Evolutionary conservation across 495 filamentous ascomycete genomes (phyloP), one percentile per base, ranked within the genome.

Genomic region (Penicillium parvum): DNA sequence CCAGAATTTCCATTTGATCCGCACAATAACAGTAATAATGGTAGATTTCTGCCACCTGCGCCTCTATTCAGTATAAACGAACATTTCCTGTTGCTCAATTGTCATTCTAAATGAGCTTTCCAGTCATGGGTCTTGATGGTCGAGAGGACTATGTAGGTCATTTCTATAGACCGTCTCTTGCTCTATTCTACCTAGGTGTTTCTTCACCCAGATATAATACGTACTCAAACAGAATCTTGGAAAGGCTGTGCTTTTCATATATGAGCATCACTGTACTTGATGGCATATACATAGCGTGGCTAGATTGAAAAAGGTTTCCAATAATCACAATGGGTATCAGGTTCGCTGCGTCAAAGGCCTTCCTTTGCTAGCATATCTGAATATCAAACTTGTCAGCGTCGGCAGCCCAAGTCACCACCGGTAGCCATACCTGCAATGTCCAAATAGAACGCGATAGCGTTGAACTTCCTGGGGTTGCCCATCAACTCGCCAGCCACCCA

Each of bases 371-470:
- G 72, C 85, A 87, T 90, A 58, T 89, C 85, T 63, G 15, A 2
- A 2, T 25, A 30, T 6, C 7, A 16, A 15, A 21, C n/a, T 22
- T 7, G 22, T 38, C 7, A 46, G 28, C 17, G 11, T 21, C 25
- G 17, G 3, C 20, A 40, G 3, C 5, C 4, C 12, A 34, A 27
- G 23, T 17, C 14, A 9, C 2, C 5, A 29, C 8, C 7, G 19
- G 11, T 39, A 21, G 36, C 21, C 43, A 54, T 70, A 84, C 82
- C 83, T 40, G 83, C 82, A 61, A 96, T 92, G 52, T 85, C 85
- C 20, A 95, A 78, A 57, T 97, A 97, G 55, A 97, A 95, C 0
- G 91, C 90, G 51, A 96, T 83, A 3, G 90, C 91, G 56, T 97
- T 97, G 69, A 97, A 96, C 85, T 82, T 85, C 49, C 74, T 71